phyloP scores from a whole-genome alignment of 2,329 filamentous ascomycete species.

The Thermoascus crustaceus region DNA sequence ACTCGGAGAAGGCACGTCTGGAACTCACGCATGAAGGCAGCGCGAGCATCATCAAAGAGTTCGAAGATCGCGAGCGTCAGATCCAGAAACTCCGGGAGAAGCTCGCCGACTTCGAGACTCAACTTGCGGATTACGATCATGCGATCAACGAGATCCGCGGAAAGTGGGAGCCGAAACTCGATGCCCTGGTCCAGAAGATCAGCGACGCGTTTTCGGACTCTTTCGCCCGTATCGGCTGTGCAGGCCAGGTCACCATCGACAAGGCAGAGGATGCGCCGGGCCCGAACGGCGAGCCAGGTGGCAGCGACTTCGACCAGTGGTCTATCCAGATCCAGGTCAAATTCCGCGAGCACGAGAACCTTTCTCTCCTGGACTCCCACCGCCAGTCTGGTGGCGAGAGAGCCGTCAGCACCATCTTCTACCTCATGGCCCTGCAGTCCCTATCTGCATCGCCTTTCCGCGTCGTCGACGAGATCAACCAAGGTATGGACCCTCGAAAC shows the following conservation, averaged over 20 bases:
- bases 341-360: conserved; percentile 77
- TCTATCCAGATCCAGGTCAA: conserved; percentile 89
- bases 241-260: conserved; percentile 78
- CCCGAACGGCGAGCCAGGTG: conserved; percentile 20
- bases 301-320: conserved; percentile 87
- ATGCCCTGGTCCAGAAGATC: conserved; percentile 69
- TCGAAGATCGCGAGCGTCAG: conserved; percentile 60
- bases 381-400: conserved; percentile 94
- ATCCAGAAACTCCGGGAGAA: conserved; percentile 60
- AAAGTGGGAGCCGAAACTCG: conserved; percentile 77
- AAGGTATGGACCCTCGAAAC: conserved; percentile 98
- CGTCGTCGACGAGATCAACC: conserved; percentile 98
- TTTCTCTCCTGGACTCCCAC: conserved; percentile 80
- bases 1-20: conserved; percentile 64
- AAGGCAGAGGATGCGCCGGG: conserved; percentile 49
- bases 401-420: conserved; percentile 95
- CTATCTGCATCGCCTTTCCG: conserved; percentile 93
- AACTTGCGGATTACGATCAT: conserved; percentile 47
- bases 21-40: conserved; percentile 74
- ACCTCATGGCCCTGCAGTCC: conserved; percentile 93
- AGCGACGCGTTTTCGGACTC: conserved; percentile 88
- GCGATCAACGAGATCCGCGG: conserved; percentile 59
- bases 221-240: conserved; percentile 88
- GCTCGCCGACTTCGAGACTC: conserved; percentile 46
- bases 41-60: conserved; percentile 66